These are phyloP conservation scores for Glycine soja DNA, from an alignment of 306 rosid species.

Conservation along the genomic window DNA sequence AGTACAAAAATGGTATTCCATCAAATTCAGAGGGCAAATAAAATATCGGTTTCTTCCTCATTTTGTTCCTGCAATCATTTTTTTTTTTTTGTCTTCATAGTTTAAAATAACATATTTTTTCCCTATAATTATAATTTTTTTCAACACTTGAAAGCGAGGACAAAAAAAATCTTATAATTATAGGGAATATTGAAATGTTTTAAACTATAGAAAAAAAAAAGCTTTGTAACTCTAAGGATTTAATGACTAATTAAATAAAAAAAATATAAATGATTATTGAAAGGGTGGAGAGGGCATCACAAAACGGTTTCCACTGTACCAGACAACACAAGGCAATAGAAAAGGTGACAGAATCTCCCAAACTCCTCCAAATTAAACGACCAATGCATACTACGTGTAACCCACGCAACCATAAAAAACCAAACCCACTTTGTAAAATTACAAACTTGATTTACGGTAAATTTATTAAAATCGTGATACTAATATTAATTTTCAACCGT, in stretches of 20 bases:
- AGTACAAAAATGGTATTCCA: neutral
- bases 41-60: too few species aligned
- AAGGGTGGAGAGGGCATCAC: neutral
- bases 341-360: constrained; percentile 1
- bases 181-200: too few species aligned
- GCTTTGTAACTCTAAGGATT: too few species aligned
- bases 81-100: too few species aligned
- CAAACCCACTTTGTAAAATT: neutral
- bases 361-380: neutral
- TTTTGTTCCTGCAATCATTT: too few species aligned
- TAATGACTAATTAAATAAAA: too few species aligned
- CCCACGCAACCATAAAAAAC: constrained; percentile 2
- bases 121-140: too few species aligned
- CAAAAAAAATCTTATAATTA: too few species aligned
- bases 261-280: neutral
- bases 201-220: too few species aligned
- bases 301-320: constrained; percentile 17
- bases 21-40: neutral
- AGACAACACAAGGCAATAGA: neutral
- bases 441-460: neutral
- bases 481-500: neutral
- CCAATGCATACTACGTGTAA: constrained; percentile 19
- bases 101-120: too few species aligned
- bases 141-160: too few species aligned
- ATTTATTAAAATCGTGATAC: neutral